These are phyloP conservation scores for Glarea lozoyensis DNA, from an alignment of 495 filamentous ascomycete species.

Conservation along the genomic window DNA sequence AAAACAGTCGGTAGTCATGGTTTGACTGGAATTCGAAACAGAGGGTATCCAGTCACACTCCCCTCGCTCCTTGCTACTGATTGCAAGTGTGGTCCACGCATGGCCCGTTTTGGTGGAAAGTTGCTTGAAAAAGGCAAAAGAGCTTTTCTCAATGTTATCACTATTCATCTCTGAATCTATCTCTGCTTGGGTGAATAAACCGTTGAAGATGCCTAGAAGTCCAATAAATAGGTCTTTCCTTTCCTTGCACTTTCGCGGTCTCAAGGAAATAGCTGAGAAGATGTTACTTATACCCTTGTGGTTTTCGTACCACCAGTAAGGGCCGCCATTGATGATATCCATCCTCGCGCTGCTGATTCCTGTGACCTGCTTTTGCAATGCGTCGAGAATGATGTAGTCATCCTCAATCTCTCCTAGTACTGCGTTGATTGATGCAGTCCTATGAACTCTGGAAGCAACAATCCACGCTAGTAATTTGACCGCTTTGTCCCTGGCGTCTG, in stretches of 20 bases:
- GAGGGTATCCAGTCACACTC: conserved; percentile 10
- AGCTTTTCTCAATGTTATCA: conserved; percentile 15
- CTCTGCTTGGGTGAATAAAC: conserved; percentile 8
- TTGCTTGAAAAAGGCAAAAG: conserved; percentile 20
- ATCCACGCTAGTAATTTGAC: conserved; percentile 20
- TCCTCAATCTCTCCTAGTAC: conserved; percentile 13
- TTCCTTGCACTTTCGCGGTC: neutral
- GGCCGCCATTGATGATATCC: conserved; percentile 21
- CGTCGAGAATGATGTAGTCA: conserved; percentile 4
- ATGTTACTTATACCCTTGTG: conserved; percentile 19
- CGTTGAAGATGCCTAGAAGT: conserved; percentile 14
- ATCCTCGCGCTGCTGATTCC: conserved; percentile 18
- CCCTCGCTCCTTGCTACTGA: conserved; percentile 13
- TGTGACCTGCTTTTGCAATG: conserved; percentile 15
- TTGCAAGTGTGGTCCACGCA: conserved; percentile 20
- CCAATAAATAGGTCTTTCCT: conserved; percentile 14
- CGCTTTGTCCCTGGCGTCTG: conserved; percentile 20
- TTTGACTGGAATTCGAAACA: conserved; percentile 4
- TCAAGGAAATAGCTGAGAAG: conserved; percentile 22
- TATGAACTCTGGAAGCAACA: conserved; percentile 4
- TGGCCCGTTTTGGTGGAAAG: conserved; percentile 16
- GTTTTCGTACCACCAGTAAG: conserved; percentile 21
- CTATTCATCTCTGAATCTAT: conserved; percentile 10
- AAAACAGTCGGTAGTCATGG: conserved; percentile 17
- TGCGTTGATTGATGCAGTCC: conserved; percentile 10